Evolutionary conservation across 2,329 filamentous ascomycete genomes (phyloP).

Genomic region (Beauveria asiatica): DNA sequence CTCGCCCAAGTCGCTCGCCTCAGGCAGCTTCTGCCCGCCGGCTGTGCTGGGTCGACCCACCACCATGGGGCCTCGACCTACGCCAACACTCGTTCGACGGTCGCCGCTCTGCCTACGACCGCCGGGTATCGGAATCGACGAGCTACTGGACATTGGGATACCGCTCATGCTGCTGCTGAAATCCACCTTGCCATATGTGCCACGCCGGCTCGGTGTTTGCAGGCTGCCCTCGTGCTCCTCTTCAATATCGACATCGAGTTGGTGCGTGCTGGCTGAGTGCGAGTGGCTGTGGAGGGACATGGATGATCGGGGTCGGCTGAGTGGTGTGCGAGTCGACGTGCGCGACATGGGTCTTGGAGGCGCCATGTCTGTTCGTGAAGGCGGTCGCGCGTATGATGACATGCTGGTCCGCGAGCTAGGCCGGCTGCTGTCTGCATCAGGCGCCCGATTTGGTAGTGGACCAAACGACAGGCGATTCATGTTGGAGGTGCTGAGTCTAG

Average conservation of each 20-base stretch:
- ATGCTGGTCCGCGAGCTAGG: conserved; percentile 66
- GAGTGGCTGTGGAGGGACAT: conserved; percentile 54
- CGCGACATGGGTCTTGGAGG: conserved; percentile 56
- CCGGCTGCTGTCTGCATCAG: conserved; percentile 40
- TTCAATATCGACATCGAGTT: conserved; percentile 41
- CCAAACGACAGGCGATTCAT: conserved; percentile 57
- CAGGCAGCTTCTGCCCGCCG: conserved; percentile 29
- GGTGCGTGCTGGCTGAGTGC: conserved; percentile 49
- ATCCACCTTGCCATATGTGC: conserved; percentile 43
- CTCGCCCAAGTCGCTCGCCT: conserved; percentile 40
- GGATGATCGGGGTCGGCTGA: conserved; percentile 63
- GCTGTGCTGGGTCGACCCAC: conserved; percentile 23
- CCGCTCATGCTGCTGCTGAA: conserved; percentile 29
- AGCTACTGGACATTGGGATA: conserved; percentile 28
- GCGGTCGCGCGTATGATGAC: conserved; percentile 44
- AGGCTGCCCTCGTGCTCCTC: conserved; percentile 33
- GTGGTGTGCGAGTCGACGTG: conserved; percentile 56
- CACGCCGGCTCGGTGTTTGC: conserved; percentile 46
- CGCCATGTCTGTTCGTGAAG: conserved; percentile 46
- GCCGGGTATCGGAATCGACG: conserved; percentile 37
- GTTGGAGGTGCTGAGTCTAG: conserved; percentile 53
- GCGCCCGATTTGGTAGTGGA: conserved; percentile 48
- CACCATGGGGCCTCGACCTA: conserved; percentile 17
- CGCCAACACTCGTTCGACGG: conserved; percentile 34
- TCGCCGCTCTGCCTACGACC: conserved; percentile 34